A percentile compares a stretch with the other conserved stretches of the same genome.
Conservation (phyloP, 257 asterid genomes). For the Solanum chiquidenum region DNA sequence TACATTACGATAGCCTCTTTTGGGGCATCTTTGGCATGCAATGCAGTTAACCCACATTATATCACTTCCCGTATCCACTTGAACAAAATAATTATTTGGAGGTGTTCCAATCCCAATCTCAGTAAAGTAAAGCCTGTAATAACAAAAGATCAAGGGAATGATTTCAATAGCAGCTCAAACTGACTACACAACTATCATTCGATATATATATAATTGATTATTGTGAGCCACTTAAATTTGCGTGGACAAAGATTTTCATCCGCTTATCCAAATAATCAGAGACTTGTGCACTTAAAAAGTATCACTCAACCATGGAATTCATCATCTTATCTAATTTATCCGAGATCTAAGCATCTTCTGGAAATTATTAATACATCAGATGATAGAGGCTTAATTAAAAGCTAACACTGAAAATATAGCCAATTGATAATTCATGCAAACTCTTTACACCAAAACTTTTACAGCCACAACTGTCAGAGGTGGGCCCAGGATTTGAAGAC, state of each 20-base stretch:
- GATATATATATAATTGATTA: background rate
- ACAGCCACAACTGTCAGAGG: background rate
- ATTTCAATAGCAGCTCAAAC: background rate
- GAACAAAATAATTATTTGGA: constrained; percentile 82
- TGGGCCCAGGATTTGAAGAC: background rate
- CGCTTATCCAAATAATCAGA: background rate
- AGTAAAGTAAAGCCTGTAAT: constrained; percentile 87
- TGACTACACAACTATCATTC: background rate
- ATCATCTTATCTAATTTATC: background rate
- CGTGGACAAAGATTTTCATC: background rate
- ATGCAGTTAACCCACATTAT: constrained; percentile 96
- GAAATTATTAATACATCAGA: background rate
- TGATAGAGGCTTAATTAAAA: background rate
- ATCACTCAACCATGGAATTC: background rate
- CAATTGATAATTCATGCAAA: background rate
- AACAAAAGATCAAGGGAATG: background rate
- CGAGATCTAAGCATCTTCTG: background rate
- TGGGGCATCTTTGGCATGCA: constrained; percentile 74
- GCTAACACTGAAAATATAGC: background rate
- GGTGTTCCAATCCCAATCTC: constrained; percentile 94
- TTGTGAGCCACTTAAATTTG: background rate
- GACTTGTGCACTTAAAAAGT: background rate
- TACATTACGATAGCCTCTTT: constrained; percentile 88
- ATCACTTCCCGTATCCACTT: constrained; percentile 97
- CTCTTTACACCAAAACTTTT: background rate